These are phyloP conservation scores for Stipa capillata DNA, from an alignment of 176 grass and related monocot species.

Conservation along the genomic window DNA sequence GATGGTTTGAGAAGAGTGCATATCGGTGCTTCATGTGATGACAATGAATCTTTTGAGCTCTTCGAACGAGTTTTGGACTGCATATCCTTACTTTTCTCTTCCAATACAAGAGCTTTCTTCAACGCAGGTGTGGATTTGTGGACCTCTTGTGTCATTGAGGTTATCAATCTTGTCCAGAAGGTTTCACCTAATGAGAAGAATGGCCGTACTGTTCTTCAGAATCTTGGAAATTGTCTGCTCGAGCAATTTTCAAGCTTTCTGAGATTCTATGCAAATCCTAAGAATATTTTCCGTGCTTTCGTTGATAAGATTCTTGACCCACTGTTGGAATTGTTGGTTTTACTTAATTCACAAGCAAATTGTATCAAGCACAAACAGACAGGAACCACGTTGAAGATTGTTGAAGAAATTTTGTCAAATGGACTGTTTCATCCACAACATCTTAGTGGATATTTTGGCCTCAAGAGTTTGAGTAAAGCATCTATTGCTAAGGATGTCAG, in stretches of 20 bases:
- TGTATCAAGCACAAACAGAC: slow-evolving; percentile 18
- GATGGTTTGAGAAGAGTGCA: slow-evolving; percentile 46
- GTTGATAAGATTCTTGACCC: slow-evolving; percentile 67
- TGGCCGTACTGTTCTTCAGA: slow-evolving; percentile 32
- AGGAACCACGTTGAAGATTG: slow-evolving; percentile 39
- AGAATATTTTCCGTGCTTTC: slow-evolving; percentile 84
- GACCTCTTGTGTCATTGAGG: slow-evolving; percentile 56
- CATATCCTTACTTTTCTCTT: slow-evolving; percentile 51
- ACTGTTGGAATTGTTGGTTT: slow-evolving; percentile 71
- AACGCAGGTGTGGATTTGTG: slow-evolving; percentile 73
- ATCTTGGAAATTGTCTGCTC: slow-evolving; percentile 56
- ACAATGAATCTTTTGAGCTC: slow-evolving; percentile 39
- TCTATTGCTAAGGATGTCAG: slow-evolving; percentile 46
- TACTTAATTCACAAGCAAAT: slow-evolving; percentile 67
- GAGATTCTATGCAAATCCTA: slow-evolving; percentile 76
- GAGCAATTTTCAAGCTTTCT: slow-evolving; percentile 75
- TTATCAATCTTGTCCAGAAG: slow-evolving; percentile 66
- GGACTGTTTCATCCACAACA: slow-evolving; percentile 81
- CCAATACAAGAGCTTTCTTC: slow-evolving; percentile 82
- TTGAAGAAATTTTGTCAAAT: slow-evolving; percentile 83
- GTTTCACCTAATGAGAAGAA: slow-evolving; percentile 34
- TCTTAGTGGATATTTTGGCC: slow-evolving; percentile 75
- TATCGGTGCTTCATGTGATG: background rate
- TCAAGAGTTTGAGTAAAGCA: slow-evolving; percentile 48
- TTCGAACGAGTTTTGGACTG: slow-evolving; percentile 58